Conservation (phyloP, 2,329 filamentous ascomycete genomes). For the Amauroascus niger region DNA sequence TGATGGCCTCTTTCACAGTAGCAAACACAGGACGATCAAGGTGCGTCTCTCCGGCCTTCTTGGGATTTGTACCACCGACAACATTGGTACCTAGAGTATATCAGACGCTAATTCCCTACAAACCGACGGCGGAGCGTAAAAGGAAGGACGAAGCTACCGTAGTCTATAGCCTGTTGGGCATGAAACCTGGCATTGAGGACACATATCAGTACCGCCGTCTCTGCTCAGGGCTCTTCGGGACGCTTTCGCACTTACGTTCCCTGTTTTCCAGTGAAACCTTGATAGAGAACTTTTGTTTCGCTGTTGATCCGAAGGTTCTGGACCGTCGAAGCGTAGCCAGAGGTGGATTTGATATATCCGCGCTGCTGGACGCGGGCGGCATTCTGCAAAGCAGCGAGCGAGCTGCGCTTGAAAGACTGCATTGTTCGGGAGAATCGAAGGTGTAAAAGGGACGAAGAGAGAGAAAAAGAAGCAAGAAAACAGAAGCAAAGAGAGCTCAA, state of each 20-base stretch:
- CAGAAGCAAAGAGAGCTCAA: constrained; percentile 11
- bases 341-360: constrained; percentile 61
- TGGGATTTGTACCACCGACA: constrained; percentile 96
- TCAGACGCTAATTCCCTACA: constrained; percentile 19
- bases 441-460: not conserved
- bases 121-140: constrained; percentile 16
- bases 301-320: constrained; percentile 85
- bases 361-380: constrained; percentile 47
- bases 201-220: constrained; percentile 19
- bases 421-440: too few species aligned
- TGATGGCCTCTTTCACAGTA: constrained; percentile 77
- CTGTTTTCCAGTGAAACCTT: constrained; percentile 96
- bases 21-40: constrained; percentile 88
- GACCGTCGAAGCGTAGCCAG: constrained; percentile 62
- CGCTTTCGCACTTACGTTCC: constrained; percentile 60
- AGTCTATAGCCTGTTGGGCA: constrained; percentile 94
- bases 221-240: not conserved
- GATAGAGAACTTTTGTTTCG: constrained; percentile 90
- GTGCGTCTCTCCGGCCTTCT: constrained; percentile 89
- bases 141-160: constrained; percentile 67
- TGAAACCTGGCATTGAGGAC: constrained; percentile 62
- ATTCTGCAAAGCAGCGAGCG: constrained; percentile 58
- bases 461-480: constrained; percentile 15
- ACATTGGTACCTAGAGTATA: constrained; percentile 71
- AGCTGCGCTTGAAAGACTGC: constrained; percentile 73